These are phyloP conservation scores for Corymbia calophylla DNA, from an alignment of 441 rosid species.

Conservation along the genomic window DNA sequence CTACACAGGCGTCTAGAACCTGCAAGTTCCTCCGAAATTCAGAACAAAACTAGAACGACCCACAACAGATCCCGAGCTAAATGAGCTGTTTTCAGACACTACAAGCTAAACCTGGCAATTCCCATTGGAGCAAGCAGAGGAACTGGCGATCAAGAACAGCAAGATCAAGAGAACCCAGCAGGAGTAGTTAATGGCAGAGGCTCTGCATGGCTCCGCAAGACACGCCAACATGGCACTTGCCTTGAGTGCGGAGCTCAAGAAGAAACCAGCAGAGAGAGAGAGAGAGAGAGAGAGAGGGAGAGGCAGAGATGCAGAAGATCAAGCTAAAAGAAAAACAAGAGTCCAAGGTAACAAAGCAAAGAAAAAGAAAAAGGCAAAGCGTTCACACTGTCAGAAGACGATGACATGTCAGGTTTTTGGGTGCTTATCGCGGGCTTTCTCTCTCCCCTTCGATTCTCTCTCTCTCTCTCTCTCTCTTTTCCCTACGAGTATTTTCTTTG, in stretches of 20 bases:
- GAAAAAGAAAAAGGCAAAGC: background rate
- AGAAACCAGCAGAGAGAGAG: background rate
- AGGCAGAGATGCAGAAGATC: background rate
- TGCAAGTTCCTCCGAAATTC: slow-evolving; percentile 17
- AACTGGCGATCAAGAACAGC: slow-evolving; percentile 6
- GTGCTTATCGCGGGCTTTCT: slow-evolving; percentile 28
- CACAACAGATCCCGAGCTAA: slow-evolving; percentile 20
- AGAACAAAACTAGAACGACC: slow-evolving; percentile 4
- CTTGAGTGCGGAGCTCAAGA: slow-evolving; percentile 37
- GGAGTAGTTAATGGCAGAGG: slow-evolving; percentile 22
- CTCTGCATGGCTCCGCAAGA: slow-evolving; percentile 46
- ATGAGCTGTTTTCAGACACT: background rate
- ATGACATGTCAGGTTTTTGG: slow-evolving; percentile 4
- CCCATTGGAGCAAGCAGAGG: slow-evolving; percentile 53
- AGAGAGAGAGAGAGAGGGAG: background rate
- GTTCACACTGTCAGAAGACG: background rate
- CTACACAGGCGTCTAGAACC: slow-evolving; percentile 58
- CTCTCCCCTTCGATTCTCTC: background rate
- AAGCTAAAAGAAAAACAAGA: background rate
- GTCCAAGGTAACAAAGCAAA: background rate
- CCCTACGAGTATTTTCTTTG: background rate
- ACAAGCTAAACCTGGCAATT: slow-evolving; percentile 29
- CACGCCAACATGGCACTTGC: slow-evolving; percentile 49
- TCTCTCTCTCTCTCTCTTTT: background rate
- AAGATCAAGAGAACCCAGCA: slow-evolving; percentile 23